phyloP scores from a whole-genome alignment of 306 rosid genomes.

The Gillenia trifoliata region DNA sequence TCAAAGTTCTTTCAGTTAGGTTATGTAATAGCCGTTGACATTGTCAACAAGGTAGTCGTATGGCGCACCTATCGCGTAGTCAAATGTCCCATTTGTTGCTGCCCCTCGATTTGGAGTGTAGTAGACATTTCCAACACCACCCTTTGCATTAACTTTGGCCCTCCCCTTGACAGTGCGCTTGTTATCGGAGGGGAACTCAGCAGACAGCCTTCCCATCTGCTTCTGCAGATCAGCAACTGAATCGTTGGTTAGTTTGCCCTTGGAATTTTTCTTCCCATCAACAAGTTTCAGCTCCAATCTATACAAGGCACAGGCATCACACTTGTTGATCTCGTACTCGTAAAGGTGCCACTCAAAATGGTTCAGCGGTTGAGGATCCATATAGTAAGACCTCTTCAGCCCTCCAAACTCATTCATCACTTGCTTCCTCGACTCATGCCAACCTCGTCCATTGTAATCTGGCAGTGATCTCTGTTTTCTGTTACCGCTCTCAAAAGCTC shows the following conservation, averaged over 20 bases:
- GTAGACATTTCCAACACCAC: slow-evolving; percentile 56
- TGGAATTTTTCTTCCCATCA: slow-evolving; percentile 88
- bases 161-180: slow-evolving; percentile 74
- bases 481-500: slow-evolving; percentile 99
- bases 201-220: slow-evolving; percentile 97
- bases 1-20: slow-evolving; percentile 31
- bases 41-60: slow-evolving; percentile 71
- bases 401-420: slow-evolving; percentile 91
- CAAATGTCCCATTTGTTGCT: slow-evolving; percentile 53
- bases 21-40: slow-evolving; percentile 52
- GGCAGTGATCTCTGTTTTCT: slow-evolving; percentile 98
- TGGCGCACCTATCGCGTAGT: slow-evolving; percentile 57
- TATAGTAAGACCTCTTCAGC: slow-evolving; percentile 93
- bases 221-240: slow-evolving; percentile 96
- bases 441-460: slow-evolving; percentile 94
- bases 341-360: slow-evolving; percentile 97
- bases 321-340: slow-evolving; percentile 91
- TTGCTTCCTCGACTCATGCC: slow-evolving; percentile 99
- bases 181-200: slow-evolving; percentile 81
- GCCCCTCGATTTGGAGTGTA: slow-evolving; percentile 46
- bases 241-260: slow-evolving; percentile 60
- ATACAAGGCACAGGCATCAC: slow-evolving; percentile 87
- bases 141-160: slow-evolving; percentile 58
- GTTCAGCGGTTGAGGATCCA: slow-evolving; percentile 96
- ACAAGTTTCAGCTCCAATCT: slow-evolving; percentile 89